A percentile compares a stretch with the other conserved stretches of the same genome.
Evolutionary conservation across 2,329 filamentous ascomycete genomes (phyloP).

Genomic region (Fragosphaeria purpurea): DNA sequence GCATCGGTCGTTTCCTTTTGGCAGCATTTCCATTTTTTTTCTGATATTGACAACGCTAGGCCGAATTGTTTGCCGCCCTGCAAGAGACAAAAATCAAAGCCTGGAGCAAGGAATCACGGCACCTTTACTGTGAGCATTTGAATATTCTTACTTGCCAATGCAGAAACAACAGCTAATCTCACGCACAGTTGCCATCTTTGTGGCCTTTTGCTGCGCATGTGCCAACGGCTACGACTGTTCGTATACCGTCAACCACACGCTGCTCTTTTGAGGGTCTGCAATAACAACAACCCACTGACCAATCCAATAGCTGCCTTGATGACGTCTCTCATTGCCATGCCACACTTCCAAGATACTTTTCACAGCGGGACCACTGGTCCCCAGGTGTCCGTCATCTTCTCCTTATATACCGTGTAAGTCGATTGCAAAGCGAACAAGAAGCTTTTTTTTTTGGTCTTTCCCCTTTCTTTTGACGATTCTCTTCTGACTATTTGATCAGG

Average conservation of each 20-base stretch:
- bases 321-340: conserved; percentile 35
- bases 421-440: too few relatives aligned
- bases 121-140: conserved; percentile 27
- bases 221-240: conserved; percentile 36
- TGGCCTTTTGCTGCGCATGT: conserved; percentile 35
- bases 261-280: conserved; percentile 34
- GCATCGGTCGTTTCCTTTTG: too few relatives aligned
- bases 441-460: too few relatives aligned
- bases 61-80: conserved; percentile 37
- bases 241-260: conserved; percentile 7
- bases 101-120: conserved; percentile 30
- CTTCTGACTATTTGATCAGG: conserved; percentile 16
- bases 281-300: conserved; percentile 20
- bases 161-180: too few relatives aligned
- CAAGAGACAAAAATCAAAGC: conserved; percentile 33
- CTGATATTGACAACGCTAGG: conserved; percentile 19
- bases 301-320: conserved; percentile 27
- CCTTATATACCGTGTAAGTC: conserved; percentile 38
- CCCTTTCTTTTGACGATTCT: too few relatives aligned
- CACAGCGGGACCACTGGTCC: conserved; percentile 26
- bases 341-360: conserved; percentile 30
- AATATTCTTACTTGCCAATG: too few relatives aligned
- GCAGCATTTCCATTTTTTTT: background rate
- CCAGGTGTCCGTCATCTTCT: conserved; percentile 32
- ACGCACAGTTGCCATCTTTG: conserved; percentile 29